A percentile compares a stretch with the other conserved stretches of the same genome.
Evolutionary conservation across 2,329 filamentous ascomycete genomes (phyloP).

Genomic region (Aspergillus piperis): DNA sequence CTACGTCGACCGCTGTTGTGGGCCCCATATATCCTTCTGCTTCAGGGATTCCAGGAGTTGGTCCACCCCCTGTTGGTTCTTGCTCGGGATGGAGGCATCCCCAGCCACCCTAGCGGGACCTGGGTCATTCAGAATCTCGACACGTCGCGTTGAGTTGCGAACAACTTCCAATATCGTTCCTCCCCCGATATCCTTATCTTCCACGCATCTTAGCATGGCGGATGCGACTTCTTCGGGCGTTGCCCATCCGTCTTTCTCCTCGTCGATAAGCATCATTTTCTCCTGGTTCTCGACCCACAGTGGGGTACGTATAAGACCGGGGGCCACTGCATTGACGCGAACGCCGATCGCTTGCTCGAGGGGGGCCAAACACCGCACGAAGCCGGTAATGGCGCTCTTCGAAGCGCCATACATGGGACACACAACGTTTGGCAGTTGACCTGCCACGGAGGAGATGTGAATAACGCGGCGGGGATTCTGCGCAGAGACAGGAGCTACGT

Average conservation of each 20-base stretch:
- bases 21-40: neutral
- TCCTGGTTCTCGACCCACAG: neutral
- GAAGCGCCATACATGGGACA: slow-evolving; percentile 1
- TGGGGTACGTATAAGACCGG: neutral
- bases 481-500: neutral
- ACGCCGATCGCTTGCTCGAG: neutral
- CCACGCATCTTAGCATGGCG: neutral
- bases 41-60: neutral
- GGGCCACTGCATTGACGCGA: neutral
- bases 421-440: neutral
- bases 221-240: neutral
- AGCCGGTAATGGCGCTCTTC: neutral
- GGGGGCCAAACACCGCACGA: neutral
- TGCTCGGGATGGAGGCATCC: neutral
- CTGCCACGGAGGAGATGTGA: neutral
- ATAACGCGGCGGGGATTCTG: neutral
- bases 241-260: neutral
- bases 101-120: neutral
- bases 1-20: neutral
- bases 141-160: neutral
- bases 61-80: neutral
- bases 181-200: neutral
- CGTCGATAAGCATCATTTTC: neutral
- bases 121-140: neutral
- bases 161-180: neutral